Evolutionary conservation across 495 filamentous ascomycete genomes (phyloP), one percentile per base, ranked within the genome.

Genomic region (Hypoxylon crocopeplum): DNA sequence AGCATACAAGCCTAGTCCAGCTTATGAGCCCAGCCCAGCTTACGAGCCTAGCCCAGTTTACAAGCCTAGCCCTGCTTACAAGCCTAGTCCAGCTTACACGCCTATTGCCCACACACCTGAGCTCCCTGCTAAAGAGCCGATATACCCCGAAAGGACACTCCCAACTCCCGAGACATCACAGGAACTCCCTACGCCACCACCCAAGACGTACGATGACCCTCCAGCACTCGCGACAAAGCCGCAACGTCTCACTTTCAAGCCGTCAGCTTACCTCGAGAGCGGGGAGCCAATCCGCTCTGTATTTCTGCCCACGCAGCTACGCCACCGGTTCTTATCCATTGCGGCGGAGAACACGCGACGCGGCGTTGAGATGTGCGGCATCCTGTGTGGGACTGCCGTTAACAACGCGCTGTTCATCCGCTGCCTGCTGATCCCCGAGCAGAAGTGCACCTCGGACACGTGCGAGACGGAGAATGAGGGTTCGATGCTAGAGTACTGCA

Each of bases 401-500:
- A 91, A 91, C 40, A 97, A 97, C 73, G 94, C 94, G 0, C 77
- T 98, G 1, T 97, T 98, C 75, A 87, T 98, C 47, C 88, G 85
- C 3, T 84, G 85, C 42, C 82, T 98, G 3, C 81, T 98, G 12
- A 94, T 98, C 40, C 94, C 94, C 0, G 90, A 96, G 62, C 94
- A 98, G 67, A 86, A 84, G 20, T 86, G 87, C 57, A 97, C 94
- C 1, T 85, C 86, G 6, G 92, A 98, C 66, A 98, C 94, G 0
- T 98, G 94, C 71, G 93, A 97, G 64, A 98, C 88, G 3, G 83
- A 89, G 20, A 92, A 97, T 62, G 93, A 96, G 66, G 80, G 79
- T 29, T 85, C 82, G 0, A 81, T 96, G 17, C 89, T 97, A 37
- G 90, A 95, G 25, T 98, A 92, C 68, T 93, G 90, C 65, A 87